These are phyloP conservation scores for Lactarius psammicola DNA, from an alignment of 768 basidiomycete genomes.

Conservation along the genomic window DNA sequence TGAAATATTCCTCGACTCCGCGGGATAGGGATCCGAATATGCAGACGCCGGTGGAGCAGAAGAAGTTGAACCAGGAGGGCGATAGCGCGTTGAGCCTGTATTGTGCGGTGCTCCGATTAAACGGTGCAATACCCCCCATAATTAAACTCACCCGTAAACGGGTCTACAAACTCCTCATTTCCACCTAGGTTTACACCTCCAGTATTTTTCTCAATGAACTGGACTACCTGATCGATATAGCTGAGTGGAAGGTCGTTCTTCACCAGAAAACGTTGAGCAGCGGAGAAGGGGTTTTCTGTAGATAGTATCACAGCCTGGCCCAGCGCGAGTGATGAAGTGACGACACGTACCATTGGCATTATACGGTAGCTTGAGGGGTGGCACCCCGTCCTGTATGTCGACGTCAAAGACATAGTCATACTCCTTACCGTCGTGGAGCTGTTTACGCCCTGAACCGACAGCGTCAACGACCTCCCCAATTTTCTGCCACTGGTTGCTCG, in stretches of 20 bases:
- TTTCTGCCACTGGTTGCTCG: conserved; percentile 76
- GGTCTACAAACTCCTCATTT: conserved; percentile 70
- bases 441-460: conserved; percentile 84
- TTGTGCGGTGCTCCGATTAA: neutral
- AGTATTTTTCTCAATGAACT: conserved; percentile 93
- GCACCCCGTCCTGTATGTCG: conserved; percentile 89
- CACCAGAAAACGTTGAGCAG: conserved; percentile 86
- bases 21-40: conserved; percentile 70
- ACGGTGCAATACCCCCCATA: neutral
- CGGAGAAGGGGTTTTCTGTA: conserved; percentile 85
- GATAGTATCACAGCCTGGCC: neutral
- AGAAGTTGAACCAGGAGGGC: conserved; percentile 33
- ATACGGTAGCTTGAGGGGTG: conserved; percentile 91
- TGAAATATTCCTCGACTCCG: conserved; percentile 57
- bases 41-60: conserved; percentile 38
- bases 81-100: conserved; percentile 39
- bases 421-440: conserved; percentile 90
- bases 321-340: neutral
- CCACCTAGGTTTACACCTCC: conserved; percentile 69
- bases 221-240: conserved; percentile 87
- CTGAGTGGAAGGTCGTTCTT: conserved; percentile 76
- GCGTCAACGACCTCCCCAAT: conserved; percentile 96
- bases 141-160: conserved; percentile 70
- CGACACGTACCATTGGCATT: conserved; percentile 69
- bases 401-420: conserved; percentile 99